Percentiles rank a stretch among this genome's conserved stretches.
Conservation (phyloP, 345 rosid species). For the Mangifera indica region DNA sequence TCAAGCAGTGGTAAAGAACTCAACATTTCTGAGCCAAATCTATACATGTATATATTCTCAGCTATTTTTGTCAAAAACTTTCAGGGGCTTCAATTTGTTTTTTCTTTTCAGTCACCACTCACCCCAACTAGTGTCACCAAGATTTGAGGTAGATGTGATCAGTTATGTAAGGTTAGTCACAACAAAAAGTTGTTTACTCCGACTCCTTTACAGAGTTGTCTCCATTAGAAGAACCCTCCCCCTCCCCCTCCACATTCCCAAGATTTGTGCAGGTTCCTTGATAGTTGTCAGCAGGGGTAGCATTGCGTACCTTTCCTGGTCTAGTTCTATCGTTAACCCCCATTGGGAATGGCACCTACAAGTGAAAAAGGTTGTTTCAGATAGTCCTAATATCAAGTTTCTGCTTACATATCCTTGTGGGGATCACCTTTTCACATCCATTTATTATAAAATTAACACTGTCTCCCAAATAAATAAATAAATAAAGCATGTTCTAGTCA, state of each 20-base stretch:
- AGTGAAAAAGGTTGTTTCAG: background rate
- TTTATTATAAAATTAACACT: background rate
- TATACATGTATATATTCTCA: conserved; percentile 18
- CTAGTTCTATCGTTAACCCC: conserved; percentile 53
- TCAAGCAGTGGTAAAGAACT: conserved; percentile 8
- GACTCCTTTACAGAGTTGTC: conserved; percentile 41
- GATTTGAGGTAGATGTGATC: conserved; percentile 10
- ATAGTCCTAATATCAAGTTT: too few species aligned
- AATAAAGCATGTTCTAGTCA: background rate
- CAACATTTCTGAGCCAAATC: conserved; percentile 22
- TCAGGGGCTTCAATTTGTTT: conserved; percentile 11
- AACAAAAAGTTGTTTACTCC: conserved; percentile 28
- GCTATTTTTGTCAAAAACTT: conserved; percentile 11
- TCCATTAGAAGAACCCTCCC: conserved; percentile 36
- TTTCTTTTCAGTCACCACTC: background rate
- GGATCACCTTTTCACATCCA: background rate
- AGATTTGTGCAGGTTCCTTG: conserved; percentile 28
- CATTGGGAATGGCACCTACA: conserved; percentile 66
- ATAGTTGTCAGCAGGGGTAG: conserved; percentile 30
- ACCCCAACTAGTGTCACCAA: conserved; percentile 3
- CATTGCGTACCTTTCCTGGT: conserved; percentile 39
- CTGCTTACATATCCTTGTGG: too few species aligned
- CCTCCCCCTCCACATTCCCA: too few species aligned
- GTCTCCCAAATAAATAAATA: too few species aligned
- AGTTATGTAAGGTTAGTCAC: conserved; percentile 38